Evolutionary conservation across 1,284 basidiomycete species (phyloP).

Genomic region (Leccinum huronense): DNA sequence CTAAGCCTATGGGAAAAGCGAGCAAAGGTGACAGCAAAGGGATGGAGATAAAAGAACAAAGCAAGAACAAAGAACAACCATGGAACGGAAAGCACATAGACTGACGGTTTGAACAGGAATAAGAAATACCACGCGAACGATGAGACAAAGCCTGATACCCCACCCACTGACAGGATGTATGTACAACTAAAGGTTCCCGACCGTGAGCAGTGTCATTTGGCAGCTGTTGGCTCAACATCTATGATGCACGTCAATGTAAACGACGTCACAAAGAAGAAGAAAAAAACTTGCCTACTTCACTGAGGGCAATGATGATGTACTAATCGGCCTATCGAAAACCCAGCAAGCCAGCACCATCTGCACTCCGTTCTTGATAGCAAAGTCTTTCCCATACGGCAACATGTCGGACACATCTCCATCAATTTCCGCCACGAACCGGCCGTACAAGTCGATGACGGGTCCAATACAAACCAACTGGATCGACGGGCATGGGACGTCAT

Average conservation of each 20-base stretch:
- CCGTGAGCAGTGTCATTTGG: slow-evolving; percentile 87
- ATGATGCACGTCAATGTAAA: slow-evolving; percentile 11
- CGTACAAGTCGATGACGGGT: slow-evolving; percentile 92
- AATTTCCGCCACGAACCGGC: slow-evolving; percentile 92
- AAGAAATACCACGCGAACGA: slow-evolving; percentile 88
- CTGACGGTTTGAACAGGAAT: slow-evolving; percentile 84
- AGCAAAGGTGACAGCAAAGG: slow-evolving; percentile 73
- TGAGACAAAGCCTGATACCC: slow-evolving; percentile 76
- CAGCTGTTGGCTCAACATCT: slow-evolving; percentile 91
- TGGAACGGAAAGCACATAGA: slow-evolving; percentile 81
- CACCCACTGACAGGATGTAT: slow-evolving; percentile 76
- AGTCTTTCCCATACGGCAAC: slow-evolving; percentile 53
- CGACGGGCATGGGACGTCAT: slow-evolving; percentile 50
- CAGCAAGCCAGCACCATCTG: slow-evolving; percentile 81
- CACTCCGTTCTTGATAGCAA: slow-evolving; percentile 71
- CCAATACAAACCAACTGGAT: slow-evolving; percentile 88
- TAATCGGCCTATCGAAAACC: slow-evolving; percentile 78
- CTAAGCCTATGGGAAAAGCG: slow-evolving; percentile 55
- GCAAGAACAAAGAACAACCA: slow-evolving; percentile 89
- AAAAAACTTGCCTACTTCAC: slow-evolving; percentile 48
- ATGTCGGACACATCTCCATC: slow-evolving; percentile 87
- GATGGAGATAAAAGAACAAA: slow-evolving; percentile 66
- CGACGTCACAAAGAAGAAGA: slow-evolving; percentile 1
- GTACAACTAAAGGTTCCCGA: slow-evolving; percentile 81
- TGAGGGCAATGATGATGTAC: slow-evolving; percentile 77